phyloP scores from a whole-genome alignment of 2,329 filamentous ascomycete genomes.

The Botrytis sinoallii region DNA sequence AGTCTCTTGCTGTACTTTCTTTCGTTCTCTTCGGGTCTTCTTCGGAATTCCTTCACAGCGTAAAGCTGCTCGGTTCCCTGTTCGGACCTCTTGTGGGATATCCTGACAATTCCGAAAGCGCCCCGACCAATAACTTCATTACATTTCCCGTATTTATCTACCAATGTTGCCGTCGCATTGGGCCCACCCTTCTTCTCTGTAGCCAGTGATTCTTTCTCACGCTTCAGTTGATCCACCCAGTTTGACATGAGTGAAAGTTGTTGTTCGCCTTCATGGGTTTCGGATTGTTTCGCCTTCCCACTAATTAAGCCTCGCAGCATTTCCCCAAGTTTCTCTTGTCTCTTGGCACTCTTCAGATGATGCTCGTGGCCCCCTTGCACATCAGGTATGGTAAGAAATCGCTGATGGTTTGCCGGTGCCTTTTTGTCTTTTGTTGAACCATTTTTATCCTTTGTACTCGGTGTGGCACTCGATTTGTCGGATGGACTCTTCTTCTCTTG shows the following conservation, averaged over 20 bases:
- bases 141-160: slow-evolving; percentile 97
- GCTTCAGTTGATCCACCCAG: slow-evolving; percentile 92
- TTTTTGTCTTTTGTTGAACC: slow-evolving; percentile 34
- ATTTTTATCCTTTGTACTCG: slow-evolving; percentile 28
- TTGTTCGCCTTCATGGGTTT: slow-evolving; percentile 61
- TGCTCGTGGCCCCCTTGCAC: slow-evolving; percentile 76
- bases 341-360: slow-evolving; percentile 80
- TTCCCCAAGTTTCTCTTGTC: slow-evolving; percentile 91
- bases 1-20: slow-evolving; percentile 98
- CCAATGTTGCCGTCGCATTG: slow-evolving; percentile 72
- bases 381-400: slow-evolving; percentile 51
- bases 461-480: slow-evolving; percentile 11
- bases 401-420: slow-evolving; percentile 37
- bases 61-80: slow-evolving; percentile 86
- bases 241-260: slow-evolving; percentile 90
- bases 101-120: slow-evolving; percentile 94
- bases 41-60: slow-evolving; percentile 96
- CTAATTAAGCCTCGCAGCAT: slow-evolving; percentile 82
- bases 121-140: slow-evolving; percentile 95
- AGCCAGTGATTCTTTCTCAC: slow-evolving; percentile 75
- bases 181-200: slow-evolving; percentile 74
- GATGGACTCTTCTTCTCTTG: slow-evolving; percentile 42
- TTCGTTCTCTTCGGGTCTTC: slow-evolving; percentile 87
- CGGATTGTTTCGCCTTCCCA: slow-evolving; percentile 75
- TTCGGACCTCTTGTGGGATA: slow-evolving; percentile 91